These are phyloP conservation scores for Neurospora sp. DNA, from an alignment of 495 filamentous ascomycete genomes.

Conservation along the genomic window DNA sequence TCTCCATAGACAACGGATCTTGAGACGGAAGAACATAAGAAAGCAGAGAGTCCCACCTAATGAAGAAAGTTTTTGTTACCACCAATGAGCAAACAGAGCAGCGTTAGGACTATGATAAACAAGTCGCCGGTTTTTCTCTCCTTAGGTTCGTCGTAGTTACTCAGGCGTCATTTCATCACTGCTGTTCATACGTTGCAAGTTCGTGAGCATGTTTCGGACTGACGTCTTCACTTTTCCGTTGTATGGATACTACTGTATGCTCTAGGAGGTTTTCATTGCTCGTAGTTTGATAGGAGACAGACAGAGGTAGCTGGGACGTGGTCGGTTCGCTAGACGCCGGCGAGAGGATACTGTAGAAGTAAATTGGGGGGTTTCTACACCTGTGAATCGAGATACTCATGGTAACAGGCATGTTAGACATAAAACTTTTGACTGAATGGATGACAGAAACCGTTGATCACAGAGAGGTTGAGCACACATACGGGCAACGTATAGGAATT, in stretches of 20 bases:
- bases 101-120: not conserved
- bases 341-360: too few relatives aligned
- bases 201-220: not conserved
- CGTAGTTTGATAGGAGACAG: too few relatives aligned
- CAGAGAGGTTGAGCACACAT: too few relatives aligned
- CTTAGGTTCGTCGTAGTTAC: not conserved
- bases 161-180: not conserved
- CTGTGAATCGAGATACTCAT: too few relatives aligned
- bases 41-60: conserved; percentile 9
- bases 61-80: conserved; percentile 12
- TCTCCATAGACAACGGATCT: conserved; percentile 40
- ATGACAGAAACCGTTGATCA: too few relatives aligned
- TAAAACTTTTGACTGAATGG: too few relatives aligned
- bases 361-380: too few relatives aligned
- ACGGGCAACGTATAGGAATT: too few relatives aligned
- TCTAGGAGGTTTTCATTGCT: not conserved
- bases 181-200: not conserved
- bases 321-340: too few relatives aligned
- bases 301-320: too few relatives aligned
- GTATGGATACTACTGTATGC: not conserved
- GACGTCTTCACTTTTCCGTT: not conserved
- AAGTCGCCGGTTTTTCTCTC: not conserved
- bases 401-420: too few relatives aligned
- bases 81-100: not conserved
- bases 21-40: conserved; percentile 10